phyloP scores from a whole-genome alignment of 805 yeast species.

The Candida ponderosae region DNA sequence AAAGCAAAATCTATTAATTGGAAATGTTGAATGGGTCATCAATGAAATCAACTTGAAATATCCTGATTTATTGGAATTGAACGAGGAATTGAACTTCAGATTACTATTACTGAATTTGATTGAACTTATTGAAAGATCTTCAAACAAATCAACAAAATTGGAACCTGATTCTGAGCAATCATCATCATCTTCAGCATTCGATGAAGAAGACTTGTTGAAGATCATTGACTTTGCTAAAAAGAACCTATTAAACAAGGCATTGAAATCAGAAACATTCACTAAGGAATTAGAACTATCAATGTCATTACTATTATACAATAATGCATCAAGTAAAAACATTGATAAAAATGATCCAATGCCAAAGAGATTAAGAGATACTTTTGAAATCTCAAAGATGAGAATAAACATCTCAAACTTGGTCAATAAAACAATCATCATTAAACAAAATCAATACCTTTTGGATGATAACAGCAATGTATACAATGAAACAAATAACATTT shows the following conservation, averaged over 20 bases:
- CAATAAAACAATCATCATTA: constrained; percentile 50
- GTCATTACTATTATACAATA: constrained; percentile 61
- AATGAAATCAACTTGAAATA: constrained; percentile 46
- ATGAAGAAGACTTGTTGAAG: constrained; percentile 41
- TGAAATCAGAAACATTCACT: constrained; percentile 50
- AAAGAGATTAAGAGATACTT: constrained; percentile 41
- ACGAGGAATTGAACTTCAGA: constrained; percentile 62
- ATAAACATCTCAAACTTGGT: constrained; percentile 61
- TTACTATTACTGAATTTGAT: constrained; percentile 65
- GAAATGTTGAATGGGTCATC: constrained; percentile 55
- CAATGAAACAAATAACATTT: not conserved
- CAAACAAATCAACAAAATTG: constrained; percentile 8
- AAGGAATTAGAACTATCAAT: constrained; percentile 74
- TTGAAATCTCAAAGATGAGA: constrained; percentile 49
- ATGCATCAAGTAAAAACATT: constrained; percentile 14
- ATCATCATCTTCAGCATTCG: constrained; percentile 9
- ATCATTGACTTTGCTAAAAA: constrained; percentile 54
- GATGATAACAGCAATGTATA: not conserved
- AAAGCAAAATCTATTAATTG: constrained; percentile 45
- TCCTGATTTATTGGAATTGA: constrained; percentile 58
- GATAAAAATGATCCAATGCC: constrained; percentile 38
- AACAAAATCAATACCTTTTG: not conserved
- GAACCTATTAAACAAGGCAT: constrained; percentile 53
- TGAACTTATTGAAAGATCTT: constrained; percentile 56
- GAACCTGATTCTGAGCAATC: constrained; percentile 8